Evolutionary conservation across 139 green algal genomes (phyloP), one percentile per base, ranked within the genome.

Genomic region (Prasinococcaceae sp.): DNA sequence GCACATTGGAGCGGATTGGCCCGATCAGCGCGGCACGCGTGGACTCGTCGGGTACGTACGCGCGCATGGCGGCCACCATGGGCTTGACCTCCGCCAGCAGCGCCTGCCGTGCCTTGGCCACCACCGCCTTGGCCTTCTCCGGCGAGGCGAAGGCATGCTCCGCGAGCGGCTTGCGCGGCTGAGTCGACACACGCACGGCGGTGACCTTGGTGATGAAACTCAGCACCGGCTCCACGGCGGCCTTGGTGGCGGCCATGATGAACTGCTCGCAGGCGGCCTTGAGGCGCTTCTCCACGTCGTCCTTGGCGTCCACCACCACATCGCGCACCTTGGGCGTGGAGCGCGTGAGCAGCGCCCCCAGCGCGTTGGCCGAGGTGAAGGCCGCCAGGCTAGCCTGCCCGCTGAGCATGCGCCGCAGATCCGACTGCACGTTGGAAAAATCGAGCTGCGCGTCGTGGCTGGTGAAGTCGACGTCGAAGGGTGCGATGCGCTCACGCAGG

Each of bases 181-280:
- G 39, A 46, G 10, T 6, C 16, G 14, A 9, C n/a, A 8, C 16
- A 46, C 14, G 39, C 8, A 38, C 32, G 32, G 57, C 63, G 1
- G 61, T 77, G 26, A 87, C 81, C 63, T 93, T 93, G 44, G 80
- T 92, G 61, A 93, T 76, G 66, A 97, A 97, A 24, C 69, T 78
- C 26, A 97, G 78, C 79, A 94, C 71, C 1, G 86, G 86, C 61
- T 97, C 89, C 28, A 96, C 83, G 3, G 70, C 73, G 35, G 80
- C 55, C 70, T 95, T 95, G 28, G 86, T 98, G 17, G 82, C 55
- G 2, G 72, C 71, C 85, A 96, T 93, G 76, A 96, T 96, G 67
- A 88, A 84, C 6, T 69, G 58, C 74, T 97, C 89, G 61, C 89
- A 95, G 46, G 60, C 71, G 8, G 57, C 49, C 76, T 94, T 94